A percentile compares a stretch with the other conserved stretches of the same genome.
Conservation (phyloP, 352 stramenopile species). For the Phytophthora quininea region DNA sequence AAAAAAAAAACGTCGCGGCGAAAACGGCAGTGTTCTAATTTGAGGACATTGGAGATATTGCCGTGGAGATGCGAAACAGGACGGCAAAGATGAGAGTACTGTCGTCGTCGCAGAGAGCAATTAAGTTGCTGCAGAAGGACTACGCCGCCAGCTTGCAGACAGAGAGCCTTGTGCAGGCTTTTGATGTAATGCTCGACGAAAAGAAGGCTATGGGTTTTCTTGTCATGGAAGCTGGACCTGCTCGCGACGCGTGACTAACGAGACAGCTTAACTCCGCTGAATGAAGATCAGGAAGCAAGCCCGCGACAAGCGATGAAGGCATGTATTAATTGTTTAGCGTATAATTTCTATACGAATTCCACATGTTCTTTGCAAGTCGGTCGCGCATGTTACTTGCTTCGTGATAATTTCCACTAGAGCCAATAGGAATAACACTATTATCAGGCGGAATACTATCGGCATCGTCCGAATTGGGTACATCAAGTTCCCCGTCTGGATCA, state of each 20-base stretch:
- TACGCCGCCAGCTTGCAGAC: slow-evolving; percentile 2
- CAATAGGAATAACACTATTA: too few relatives aligned
- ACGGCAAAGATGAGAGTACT: not conserved
- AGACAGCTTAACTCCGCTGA: slow-evolving; percentile 2
- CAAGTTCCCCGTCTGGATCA: slow-evolving; percentile 6
- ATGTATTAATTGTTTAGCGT: not conserved
- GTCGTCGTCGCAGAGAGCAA: not conserved
- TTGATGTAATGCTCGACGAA: slow-evolving; percentile 21
- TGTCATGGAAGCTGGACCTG: slow-evolving; percentile 14
- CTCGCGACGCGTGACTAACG: slow-evolving; percentile 10
- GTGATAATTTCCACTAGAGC: not conserved
- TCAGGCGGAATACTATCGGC: not conserved
- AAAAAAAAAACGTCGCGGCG: not conserved
- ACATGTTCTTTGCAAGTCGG: slow-evolving; percentile 17
- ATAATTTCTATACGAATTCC: slow-evolving; percentile 10
- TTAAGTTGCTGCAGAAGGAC: slow-evolving; percentile 3
- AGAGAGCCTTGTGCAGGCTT: slow-evolving; percentile 4
- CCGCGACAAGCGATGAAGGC: not conserved
- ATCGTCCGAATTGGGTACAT: not conserved
- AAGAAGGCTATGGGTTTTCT: slow-evolving; percentile 13
- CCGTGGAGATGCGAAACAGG: slow-evolving; percentile 2
- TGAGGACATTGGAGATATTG: not conserved
- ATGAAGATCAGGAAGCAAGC: not conserved
- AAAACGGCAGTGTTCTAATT: slow-evolving; percentile 4
- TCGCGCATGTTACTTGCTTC: slow-evolving; percentile 12